Percentiles rank a stretch among this genome's conserved stretches.
phyloP scores from a whole-genome alignment of 2,329 filamentous ascomycete species.

The Ophiostoma pallidulum region DNA sequence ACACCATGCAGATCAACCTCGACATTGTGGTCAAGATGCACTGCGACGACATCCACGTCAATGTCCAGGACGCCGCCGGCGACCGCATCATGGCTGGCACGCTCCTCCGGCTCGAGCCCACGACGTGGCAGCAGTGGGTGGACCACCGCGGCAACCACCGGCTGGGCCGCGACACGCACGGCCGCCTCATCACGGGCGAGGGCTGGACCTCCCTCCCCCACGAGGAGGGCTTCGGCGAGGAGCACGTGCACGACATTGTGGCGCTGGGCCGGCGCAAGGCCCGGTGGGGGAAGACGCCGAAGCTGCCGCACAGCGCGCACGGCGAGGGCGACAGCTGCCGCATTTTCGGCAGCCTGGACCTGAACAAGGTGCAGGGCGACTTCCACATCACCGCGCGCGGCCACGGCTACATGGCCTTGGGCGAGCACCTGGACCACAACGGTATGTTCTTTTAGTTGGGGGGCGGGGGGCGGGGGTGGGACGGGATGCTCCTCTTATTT shows the following conservation, averaged over 20 bases:
- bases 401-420: constrained; percentile 83
- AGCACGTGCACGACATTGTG: constrained; percentile 87
- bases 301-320: constrained; percentile 47
- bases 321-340: constrained; percentile 62
- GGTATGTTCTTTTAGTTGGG: constrained; percentile 52
- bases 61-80: constrained; percentile 91
- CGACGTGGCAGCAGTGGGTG: constrained; percentile 75
- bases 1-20: constrained; percentile 85
- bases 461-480: no score
- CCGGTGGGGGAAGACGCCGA: constrained; percentile 68
- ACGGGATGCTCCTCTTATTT: background rate
- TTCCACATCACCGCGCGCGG: constrained; percentile 95
- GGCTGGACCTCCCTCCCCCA: constrained; percentile 42
- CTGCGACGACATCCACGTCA: constrained; percentile 83
- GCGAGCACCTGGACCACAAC: constrained; percentile 69
- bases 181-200: constrained; percentile 46
- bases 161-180: constrained; percentile 46
- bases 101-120: constrained; percentile 64
- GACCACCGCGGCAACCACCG: constrained; percentile 57
- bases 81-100: constrained; percentile 80
- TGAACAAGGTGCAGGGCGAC: constrained; percentile 96
- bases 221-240: constrained; percentile 64
- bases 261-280: constrained; percentile 54
- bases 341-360: constrained; percentile 78
- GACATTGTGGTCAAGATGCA: constrained; percentile 87